These are phyloP conservation scores for Mycena galopus DNA, from an alignment of 768 basidiomycete species.

Conservation along the genomic window DNA sequence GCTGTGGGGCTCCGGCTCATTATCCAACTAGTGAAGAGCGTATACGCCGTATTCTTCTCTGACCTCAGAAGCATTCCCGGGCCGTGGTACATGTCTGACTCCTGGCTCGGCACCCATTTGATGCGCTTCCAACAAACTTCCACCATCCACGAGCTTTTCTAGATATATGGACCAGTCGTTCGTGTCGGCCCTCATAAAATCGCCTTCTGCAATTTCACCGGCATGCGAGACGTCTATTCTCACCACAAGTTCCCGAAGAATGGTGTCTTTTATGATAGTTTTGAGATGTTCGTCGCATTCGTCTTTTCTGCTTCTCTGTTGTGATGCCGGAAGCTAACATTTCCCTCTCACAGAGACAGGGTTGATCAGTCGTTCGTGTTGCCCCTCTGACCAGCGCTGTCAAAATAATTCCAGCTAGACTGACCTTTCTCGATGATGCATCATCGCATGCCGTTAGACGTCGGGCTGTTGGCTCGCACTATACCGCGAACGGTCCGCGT, in stretches of 20 bases:
- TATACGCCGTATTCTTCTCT: too few species aligned
- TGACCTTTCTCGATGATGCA: too few species aligned
- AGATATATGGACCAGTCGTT: slow-evolving; percentile 82
- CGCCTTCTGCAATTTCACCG: slow-evolving; percentile 79
- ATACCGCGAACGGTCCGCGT: too few species aligned
- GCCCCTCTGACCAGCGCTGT: too few species aligned
- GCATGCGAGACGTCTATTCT: slow-evolving; percentile 78
- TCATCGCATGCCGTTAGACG: too few species aligned
- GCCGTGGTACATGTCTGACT: slow-evolving; percentile 83
- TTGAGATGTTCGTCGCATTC: slow-evolving; percentile 73
- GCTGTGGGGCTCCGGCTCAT: too few species aligned
- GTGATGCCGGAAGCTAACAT: too few species aligned
- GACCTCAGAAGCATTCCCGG: slow-evolving; percentile 82
- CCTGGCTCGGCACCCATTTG: slow-evolving; percentile 81
- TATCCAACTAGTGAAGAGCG: too few species aligned
- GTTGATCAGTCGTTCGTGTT: too few species aligned
- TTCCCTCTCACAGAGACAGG: too few species aligned
- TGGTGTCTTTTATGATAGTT: slow-evolving; percentile 83
- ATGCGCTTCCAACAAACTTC: slow-evolving; percentile 82
- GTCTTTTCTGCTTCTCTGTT: slow-evolving; percentile 18
- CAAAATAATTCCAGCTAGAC: too few species aligned
- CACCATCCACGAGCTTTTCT: slow-evolving; percentile 75
- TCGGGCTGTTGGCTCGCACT: too few species aligned
- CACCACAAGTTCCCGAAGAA: slow-evolving; percentile 88
- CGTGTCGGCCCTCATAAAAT: slow-evolving; percentile 86